phyloP scores from a whole-genome alignment of 805 yeast genomes.

The Lipomyces orientalis region DNA sequence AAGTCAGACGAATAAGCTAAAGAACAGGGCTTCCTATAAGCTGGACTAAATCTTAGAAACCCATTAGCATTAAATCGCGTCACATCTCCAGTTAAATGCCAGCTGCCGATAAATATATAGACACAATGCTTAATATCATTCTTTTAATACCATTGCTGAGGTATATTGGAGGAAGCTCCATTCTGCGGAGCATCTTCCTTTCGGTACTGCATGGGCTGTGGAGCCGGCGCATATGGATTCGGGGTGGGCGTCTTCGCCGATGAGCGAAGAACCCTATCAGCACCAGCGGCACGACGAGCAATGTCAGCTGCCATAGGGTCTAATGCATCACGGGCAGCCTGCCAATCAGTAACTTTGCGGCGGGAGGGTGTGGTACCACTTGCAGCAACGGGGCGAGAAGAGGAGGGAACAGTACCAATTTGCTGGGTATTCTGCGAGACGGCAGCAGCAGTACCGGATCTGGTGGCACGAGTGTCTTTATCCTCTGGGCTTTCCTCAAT shows the following conservation, averaged over 20 bases:
- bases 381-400: conserved; percentile 7
- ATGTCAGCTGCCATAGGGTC: conserved; percentile 26
- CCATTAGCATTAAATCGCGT: background rate
- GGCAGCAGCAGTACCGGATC: conserved; percentile 17
- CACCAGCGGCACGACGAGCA: conserved; percentile 32
- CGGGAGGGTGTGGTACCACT: conserved; percentile 27
- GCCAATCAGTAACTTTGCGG: conserved; percentile 37
- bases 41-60: background rate
- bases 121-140: background rate
- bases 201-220: conserved; percentile 22
- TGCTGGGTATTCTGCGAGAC: conserved; percentile 7
- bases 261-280: conserved; percentile 23
- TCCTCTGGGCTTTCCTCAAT: conserved; percentile 12
- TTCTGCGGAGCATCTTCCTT: conserved; percentile 18
- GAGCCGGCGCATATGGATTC: conserved; percentile 12
- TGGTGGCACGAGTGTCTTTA: conserved; percentile 17
- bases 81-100: background rate
- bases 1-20: background rate
- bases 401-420: background rate
- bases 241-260: conserved; percentile 1
- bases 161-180: conserved; percentile 26
- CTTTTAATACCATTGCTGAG: conserved; percentile 35
- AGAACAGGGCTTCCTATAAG: background rate
- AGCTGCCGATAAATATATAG: background rate
- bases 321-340: conserved; percentile 30